Conservation (phyloP, 352 stramenopile genomes). For the Phytophthora kernoviae region DNA sequence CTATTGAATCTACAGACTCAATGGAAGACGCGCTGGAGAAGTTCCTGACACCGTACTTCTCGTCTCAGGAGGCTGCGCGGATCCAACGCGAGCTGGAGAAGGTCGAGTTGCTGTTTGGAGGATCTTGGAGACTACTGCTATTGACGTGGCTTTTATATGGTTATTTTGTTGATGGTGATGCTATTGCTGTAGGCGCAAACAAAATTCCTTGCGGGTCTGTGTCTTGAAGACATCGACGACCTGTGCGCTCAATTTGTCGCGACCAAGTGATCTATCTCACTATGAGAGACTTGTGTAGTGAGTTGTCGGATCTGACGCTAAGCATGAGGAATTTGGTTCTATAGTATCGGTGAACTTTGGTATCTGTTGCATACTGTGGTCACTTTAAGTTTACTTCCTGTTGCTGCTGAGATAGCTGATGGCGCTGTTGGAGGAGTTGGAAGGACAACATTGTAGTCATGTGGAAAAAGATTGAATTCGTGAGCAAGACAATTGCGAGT, state of each 20-base stretch:
- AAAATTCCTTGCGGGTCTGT: slow-evolving; percentile 63
- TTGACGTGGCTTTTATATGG: too few relatives aligned
- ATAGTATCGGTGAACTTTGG: slow-evolving; percentile 13
- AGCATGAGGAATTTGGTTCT: slow-evolving; percentile 14
- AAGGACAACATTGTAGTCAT: slow-evolving; percentile 4
- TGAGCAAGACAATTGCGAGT: not conserved
- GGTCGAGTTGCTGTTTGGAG: slow-evolving; percentile 24
- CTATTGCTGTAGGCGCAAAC: slow-evolving; percentile 37
- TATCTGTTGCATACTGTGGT: slow-evolving; percentile 4
- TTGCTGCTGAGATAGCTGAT: slow-evolving; percentile 45
- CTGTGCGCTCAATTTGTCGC: slow-evolving; percentile 69
- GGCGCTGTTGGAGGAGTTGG: slow-evolving; percentile 25
- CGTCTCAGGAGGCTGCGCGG: slow-evolving; percentile 53
- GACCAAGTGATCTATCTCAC: slow-evolving; percentile 22
- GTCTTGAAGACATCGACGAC: slow-evolving; percentile 74
- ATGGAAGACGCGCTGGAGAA: slow-evolving; percentile 57
- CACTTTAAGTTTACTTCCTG: slow-evolving; percentile 13
- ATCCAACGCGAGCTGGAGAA: slow-evolving; percentile 70
- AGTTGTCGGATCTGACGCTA: slow-evolving; percentile 1
- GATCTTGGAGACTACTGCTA: not conserved
- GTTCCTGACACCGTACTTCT: slow-evolving; percentile 71
- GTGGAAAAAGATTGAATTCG: not conserved
- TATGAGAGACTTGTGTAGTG: not conserved
- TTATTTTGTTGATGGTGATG: slow-evolving; percentile 6
- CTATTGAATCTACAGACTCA: slow-evolving; percentile 47